These are phyloP conservation scores for Neurospora sp. DNA, from an alignment of 495 filamentous ascomycete genomes.

Conservation along the genomic window DNA sequence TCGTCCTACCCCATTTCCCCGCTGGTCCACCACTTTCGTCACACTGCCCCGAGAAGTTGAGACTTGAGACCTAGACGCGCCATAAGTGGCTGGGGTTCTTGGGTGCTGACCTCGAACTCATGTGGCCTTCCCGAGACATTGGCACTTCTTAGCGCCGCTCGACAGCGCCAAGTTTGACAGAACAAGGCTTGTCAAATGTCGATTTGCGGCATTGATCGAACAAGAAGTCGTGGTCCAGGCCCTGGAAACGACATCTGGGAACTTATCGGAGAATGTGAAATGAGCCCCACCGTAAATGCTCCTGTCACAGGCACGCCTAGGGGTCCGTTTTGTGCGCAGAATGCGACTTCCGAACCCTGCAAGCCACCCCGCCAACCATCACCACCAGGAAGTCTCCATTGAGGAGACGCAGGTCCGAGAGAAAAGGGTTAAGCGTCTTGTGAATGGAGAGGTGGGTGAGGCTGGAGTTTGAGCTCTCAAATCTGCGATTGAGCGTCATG, in stretches of 20 bases:
- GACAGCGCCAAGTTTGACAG: constrained; percentile 1
- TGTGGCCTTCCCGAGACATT: constrained; percentile 17
- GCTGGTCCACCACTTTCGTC: background rate
- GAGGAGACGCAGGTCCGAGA: constrained; percentile 26
- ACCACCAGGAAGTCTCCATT: constrained; percentile 2
- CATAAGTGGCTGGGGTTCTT: constrained; percentile 15
- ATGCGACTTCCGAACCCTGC: background rate
- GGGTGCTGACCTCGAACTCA: constrained; percentile 22
- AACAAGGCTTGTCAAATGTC: background rate
- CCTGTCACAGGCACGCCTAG: constrained; percentile 1
- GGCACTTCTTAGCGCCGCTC: constrained; percentile 2
- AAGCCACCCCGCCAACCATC: constrained; percentile 1
- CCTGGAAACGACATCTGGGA: background rate
- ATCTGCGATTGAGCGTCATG: background rate
- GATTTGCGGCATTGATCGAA: background rate
- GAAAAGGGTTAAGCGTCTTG: constrained; percentile 18
- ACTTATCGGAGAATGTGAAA: background rate
- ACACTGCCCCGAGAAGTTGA: background rate
- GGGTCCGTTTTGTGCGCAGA: background rate
- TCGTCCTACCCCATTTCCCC: background rate
- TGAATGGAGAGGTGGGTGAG: background rate
- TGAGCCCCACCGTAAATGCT: background rate
- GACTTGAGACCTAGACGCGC: background rate
- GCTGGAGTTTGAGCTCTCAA: background rate
- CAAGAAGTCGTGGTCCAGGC: background rate